Evolutionary conservation across 441 rosid genomes (phyloP), one percentile per base, ranked within the genome.

Genomic region (Adansonia gregorii): DNA sequence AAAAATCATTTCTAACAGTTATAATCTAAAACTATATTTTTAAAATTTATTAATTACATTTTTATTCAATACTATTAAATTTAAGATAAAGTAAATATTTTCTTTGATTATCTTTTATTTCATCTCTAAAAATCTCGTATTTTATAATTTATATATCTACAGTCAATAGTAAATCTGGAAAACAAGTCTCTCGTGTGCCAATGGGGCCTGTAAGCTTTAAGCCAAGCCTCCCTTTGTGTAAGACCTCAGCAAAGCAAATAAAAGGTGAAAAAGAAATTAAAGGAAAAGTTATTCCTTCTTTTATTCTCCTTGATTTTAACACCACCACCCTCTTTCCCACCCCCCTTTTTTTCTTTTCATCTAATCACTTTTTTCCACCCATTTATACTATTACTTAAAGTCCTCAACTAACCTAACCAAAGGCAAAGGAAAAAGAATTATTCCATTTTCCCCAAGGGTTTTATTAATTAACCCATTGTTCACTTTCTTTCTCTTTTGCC

Each of bases 231-330:
- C 64, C 70, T 74, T 74, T 81, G 60, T 78, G 74, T 39, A 69
- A 82, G 74, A 76, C 82, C 61, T 76, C 72, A 67, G 76, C 80
- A 76, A 54, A 76, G 80, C 79, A 67, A 80, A 76, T 54, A 73
- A 71, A 82, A 82, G 70, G 67, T 45, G 52, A 56, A 73, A 76
- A 45, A 48, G 45, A 67, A 73, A 67, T 54, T 56, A 67, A 73
- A 61, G 77, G 54, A 46, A 79, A 79, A 76, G 76, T 76, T 79
- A 76, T 79, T 82, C 82, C 69, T 39, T 73, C 72, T 76, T 64
- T 73, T 76, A 39, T 72, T 75, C 68, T 41, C 82, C 3, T 78
- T 68, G 75, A 60, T 78, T 75, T 76, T 76, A 76, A 82, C 70
- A 66, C 74, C 79, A 56, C 24, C 6, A 3, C 67, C 48, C 46